phyloP scores from a whole-genome alignment of 768 basidiomycete species.

The Baorangia bicolor region DNA sequence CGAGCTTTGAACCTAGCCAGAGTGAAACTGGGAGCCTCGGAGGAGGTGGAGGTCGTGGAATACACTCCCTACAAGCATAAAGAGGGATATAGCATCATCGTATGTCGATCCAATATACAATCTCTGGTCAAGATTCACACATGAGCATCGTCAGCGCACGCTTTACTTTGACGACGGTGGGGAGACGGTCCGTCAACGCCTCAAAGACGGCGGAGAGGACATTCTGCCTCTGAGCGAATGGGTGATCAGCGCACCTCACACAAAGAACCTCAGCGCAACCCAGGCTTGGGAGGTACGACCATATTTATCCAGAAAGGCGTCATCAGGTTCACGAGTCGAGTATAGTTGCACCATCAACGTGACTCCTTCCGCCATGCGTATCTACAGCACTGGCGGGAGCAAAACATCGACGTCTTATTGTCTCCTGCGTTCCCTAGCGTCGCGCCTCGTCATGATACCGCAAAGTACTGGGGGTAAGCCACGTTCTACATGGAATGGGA shows the following conservation, averaged over 20 bases:
- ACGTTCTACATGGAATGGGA: not conserved
- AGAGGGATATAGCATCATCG: constrained; percentile 33
- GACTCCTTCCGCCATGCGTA: constrained; percentile 36
- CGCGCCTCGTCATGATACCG: constrained; percentile 39
- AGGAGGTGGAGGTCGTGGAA: constrained; percentile 35
- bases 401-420: constrained; percentile 41
- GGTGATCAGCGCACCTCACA: constrained; percentile 29
- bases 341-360: constrained; percentile 30
- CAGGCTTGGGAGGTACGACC: constrained; percentile 32
- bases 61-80: constrained; percentile 38
- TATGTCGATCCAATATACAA: constrained; percentile 6
- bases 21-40: constrained; percentile 34
- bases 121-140: not conserved
- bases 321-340: not conserved
- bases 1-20: constrained; percentile 41
- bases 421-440: constrained; percentile 36
- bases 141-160: constrained; percentile 24
- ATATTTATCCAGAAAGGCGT: not conserved
- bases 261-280: constrained; percentile 23
- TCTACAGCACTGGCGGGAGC: constrained; percentile 38
- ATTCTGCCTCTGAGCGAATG: constrained; percentile 38
- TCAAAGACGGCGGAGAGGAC: constrained; percentile 34
- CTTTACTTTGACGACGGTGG: constrained; percentile 43
- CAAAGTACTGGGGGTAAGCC: constrained; percentile 34
- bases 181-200: constrained; percentile 18